Conservation (phyloP, 2,329 filamentous ascomycete genomes). For the Hymenoscyphus albidus region DNA sequence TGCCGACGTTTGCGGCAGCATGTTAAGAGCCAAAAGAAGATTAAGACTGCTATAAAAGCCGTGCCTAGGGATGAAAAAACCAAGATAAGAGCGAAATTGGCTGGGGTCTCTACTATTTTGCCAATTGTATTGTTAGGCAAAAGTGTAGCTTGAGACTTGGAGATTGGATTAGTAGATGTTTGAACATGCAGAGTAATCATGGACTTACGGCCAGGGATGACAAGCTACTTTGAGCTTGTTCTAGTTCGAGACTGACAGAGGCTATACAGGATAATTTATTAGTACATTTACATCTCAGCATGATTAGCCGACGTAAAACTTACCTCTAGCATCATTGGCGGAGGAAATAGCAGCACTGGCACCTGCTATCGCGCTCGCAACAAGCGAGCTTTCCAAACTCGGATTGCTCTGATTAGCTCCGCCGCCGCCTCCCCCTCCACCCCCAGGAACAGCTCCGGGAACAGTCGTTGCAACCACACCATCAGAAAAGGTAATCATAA, state of each 20-base stretch:
- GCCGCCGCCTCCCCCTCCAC: neutral
- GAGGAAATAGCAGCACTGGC: slow-evolving; percentile 6
- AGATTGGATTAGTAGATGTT: slow-evolving; percentile 12
- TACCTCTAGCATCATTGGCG: slow-evolving; percentile 8
- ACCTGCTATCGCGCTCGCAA: slow-evolving; percentile 8
- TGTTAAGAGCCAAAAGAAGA: slow-evolving; percentile 13
- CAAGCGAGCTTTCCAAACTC: neutral
- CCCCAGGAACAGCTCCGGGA: neutral
- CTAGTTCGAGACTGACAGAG: slow-evolving; percentile 15
- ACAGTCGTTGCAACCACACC: neutral
- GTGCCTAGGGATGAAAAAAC: slow-evolving; percentile 28
- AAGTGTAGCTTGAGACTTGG: slow-evolving; percentile 13
- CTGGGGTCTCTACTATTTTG: slow-evolving; percentile 17
- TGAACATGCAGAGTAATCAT: neutral
- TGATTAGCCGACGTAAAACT: neutral
- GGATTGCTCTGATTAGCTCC: neutral
- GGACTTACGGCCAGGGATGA: neutral
- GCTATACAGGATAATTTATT: slow-evolving; percentile 7
- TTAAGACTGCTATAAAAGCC: slow-evolving; percentile 19
- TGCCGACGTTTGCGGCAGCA: slow-evolving; percentile 12
- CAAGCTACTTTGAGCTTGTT: slow-evolving; percentile 1
- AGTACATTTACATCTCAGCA: neutral
- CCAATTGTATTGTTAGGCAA: slow-evolving; percentile 8
- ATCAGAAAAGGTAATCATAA: neutral
- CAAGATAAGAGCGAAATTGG: slow-evolving; percentile 19